Percentiles rank a stretch among this genome's conserved stretches.
Evolutionary conservation across 2,329 filamentous ascomycete species (phyloP).

Genomic region (Clarireedia sp.): DNA sequence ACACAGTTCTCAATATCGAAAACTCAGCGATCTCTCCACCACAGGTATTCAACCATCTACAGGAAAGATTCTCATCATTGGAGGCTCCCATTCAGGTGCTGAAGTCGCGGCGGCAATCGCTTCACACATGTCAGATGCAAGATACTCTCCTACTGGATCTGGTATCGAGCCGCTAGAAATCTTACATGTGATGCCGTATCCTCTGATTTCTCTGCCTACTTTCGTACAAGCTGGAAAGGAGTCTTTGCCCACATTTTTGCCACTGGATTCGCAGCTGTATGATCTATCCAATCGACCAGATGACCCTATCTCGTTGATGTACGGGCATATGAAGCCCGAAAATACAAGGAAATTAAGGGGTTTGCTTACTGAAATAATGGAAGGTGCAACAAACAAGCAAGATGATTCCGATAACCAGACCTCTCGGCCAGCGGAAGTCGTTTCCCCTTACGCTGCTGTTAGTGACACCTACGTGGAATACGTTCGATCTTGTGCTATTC

Average conservation of each 20-base stretch:
- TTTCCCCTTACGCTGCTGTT: conserved; percentile 17
- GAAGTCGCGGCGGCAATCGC: conserved; percentile 8
- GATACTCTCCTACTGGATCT: conserved; percentile 18
- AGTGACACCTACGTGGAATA: conserved; percentile 18
- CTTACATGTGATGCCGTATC: neutral
- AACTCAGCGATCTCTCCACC: neutral
- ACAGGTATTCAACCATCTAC: neutral
- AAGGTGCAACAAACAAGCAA: neutral
- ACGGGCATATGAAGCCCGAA: neutral
- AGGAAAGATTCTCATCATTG: conserved; percentile 6
- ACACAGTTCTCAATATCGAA: conserved; percentile 1
- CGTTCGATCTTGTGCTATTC: conserved; percentile 14
- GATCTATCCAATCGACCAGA: neutral
- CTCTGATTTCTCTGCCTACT: neutral
- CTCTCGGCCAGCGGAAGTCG: neutral
- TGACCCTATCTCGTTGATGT: neutral
- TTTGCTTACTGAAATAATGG: neutral
- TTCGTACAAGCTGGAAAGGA: neutral
- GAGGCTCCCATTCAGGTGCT: conserved; percentile 9
- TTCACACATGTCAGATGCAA: conserved; percentile 33
- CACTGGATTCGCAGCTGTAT: neutral
- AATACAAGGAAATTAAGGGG: neutral
- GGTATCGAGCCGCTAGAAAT: neutral
- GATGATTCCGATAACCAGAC: neutral
- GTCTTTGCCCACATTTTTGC: neutral